A percentile compares a stretch with the other conserved stretches of the same genome.
These are phyloP conservation scores for Claviceps sp. DNA, from an alignment of 2,329 filamentous ascomycete species.

Conservation along the genomic window DNA sequence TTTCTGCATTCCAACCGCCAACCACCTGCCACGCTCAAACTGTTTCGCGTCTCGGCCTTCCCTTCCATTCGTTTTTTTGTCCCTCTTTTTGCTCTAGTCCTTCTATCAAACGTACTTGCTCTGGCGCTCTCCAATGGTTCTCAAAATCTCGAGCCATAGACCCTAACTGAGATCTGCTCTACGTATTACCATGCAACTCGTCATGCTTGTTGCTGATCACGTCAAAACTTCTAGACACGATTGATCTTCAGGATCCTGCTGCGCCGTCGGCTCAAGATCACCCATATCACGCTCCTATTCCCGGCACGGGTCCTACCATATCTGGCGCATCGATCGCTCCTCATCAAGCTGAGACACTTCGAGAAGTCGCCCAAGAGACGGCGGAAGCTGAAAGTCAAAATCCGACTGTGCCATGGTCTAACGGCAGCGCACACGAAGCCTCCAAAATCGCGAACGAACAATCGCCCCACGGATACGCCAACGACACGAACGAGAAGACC, in stretches of 20 bases:
- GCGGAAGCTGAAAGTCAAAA: constrained; percentile 57
- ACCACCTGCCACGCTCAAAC: not conserved
- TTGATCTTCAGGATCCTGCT: constrained; percentile 80
- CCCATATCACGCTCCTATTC: constrained; percentile 17
- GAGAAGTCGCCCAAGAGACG: constrained; percentile 64
- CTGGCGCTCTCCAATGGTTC: not conserved
- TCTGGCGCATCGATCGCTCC: constrained; percentile 45
- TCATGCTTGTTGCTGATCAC: constrained; percentile 4
- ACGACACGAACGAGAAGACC: constrained; percentile 15
- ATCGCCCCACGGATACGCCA: constrained; percentile 28
- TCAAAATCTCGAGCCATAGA: not conserved
- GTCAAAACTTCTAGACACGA: constrained; percentile 51
- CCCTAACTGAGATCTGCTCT: not conserved
- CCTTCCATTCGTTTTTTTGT: not conserved
- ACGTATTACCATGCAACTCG: not conserved
- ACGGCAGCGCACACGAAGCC: constrained; percentile 26
- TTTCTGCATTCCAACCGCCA: constrained; percentile 15
- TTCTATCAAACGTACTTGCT: not conserved
- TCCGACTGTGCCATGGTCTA: constrained; percentile 43
- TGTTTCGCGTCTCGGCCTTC: not conserved
- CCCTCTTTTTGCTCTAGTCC: not conserved
- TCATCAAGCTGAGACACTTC: constrained; percentile 76
- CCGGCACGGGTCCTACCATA: constrained; percentile 26
- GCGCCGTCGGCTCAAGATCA: constrained; percentile 79
- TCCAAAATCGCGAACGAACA: constrained; percentile 27